Evolutionary conservation across 1,284 basidiomycete genomes (phyloP).

Genomic region (Salmacisia buchloeana): DNA sequence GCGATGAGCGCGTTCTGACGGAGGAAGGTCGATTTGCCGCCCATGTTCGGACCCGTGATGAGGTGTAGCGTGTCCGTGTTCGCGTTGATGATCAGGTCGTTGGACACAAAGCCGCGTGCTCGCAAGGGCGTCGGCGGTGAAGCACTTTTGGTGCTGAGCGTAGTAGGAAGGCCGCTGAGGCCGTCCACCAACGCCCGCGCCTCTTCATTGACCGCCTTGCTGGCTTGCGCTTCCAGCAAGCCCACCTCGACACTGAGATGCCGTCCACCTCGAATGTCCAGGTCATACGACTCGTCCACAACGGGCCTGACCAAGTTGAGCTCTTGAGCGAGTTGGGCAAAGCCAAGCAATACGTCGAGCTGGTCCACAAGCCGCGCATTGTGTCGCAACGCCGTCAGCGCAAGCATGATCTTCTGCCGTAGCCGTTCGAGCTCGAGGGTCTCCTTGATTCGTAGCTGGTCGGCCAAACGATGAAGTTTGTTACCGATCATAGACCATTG

Average conservation of each 20-base stretch:
- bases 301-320: constrained; percentile 69
- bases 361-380: constrained; percentile 82
- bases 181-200: not conserved
- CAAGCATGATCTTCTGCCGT: constrained; percentile 26
- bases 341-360: constrained; percentile 75
- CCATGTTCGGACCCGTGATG: constrained; percentile 96
- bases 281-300: constrained; percentile 57
- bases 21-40: constrained; percentile 81
- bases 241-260: constrained; percentile 91
- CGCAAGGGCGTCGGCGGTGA: constrained; percentile 8
- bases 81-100: constrained; percentile 63
- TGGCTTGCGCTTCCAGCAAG: constrained; percentile 59
- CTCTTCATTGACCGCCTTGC: not conserved
- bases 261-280: constrained; percentile 70
- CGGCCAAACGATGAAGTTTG: constrained; percentile 20
- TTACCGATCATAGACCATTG: constrained; percentile 33
- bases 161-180: constrained; percentile 5
- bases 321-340: constrained; percentile 75
- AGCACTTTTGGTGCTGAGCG: not conserved
- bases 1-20: constrained; percentile 85
- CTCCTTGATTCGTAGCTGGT: constrained; percentile 29
- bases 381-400: constrained; percentile 52
- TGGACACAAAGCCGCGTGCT: constrained; percentile 74
- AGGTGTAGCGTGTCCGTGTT: constrained; percentile 63
- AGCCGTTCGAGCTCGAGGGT: constrained; percentile 30